These are phyloP conservation scores for Mycena alexandri DNA, from an alignment of 768 basidiomycete species.

Conservation along the genomic window DNA sequence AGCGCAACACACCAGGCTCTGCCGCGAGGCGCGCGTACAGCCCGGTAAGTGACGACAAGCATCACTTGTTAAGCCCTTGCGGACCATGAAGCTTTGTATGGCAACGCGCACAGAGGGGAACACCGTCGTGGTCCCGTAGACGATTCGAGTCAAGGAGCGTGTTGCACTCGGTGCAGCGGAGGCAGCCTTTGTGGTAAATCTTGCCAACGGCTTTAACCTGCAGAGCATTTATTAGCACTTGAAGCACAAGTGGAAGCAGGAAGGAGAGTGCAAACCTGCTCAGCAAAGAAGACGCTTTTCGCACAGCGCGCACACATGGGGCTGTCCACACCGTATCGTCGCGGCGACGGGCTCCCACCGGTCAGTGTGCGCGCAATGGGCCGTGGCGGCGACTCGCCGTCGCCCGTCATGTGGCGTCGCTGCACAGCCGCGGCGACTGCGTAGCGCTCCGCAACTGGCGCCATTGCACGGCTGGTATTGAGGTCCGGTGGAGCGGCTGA, in stretches of 20 bases:
- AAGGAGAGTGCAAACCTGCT: conserved; percentile 18
- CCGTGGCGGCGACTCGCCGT: conserved; percentile 30
- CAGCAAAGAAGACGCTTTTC: conserved; percentile 76
- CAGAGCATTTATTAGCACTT: not conserved
- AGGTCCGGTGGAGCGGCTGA: conserved; percentile 49
- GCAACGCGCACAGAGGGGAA: conserved; percentile 78
- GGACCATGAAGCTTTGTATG: conserved; percentile 68
- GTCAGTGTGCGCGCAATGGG: conserved; percentile 49
- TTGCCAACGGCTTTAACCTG: conserved; percentile 87
- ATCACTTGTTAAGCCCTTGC: conserved; percentile 39
- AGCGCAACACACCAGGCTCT: too few species aligned
- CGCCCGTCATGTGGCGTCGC: conserved; percentile 40
- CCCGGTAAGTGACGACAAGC: too few species aligned
- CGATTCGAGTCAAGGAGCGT: conserved; percentile 78
- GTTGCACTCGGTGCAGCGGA: conserved; percentile 82
- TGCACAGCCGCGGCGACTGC: conserved; percentile 34
- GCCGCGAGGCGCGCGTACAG: too few species aligned
- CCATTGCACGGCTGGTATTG: conserved; percentile 24
- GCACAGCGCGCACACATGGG: conserved; percentile 78
- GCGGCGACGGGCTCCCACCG: conserved; percentile 54
- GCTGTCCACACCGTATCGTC: conserved; percentile 67
- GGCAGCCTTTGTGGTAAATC: conserved; percentile 82
- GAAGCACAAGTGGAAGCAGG: not conserved
- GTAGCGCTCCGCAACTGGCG: conserved; percentile 35
- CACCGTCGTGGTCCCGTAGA: conserved; percentile 81